Evolutionary conservation across 345 rosid genomes (phyloP).

Genomic region (Zanthoxylum bungeanum): DNA sequence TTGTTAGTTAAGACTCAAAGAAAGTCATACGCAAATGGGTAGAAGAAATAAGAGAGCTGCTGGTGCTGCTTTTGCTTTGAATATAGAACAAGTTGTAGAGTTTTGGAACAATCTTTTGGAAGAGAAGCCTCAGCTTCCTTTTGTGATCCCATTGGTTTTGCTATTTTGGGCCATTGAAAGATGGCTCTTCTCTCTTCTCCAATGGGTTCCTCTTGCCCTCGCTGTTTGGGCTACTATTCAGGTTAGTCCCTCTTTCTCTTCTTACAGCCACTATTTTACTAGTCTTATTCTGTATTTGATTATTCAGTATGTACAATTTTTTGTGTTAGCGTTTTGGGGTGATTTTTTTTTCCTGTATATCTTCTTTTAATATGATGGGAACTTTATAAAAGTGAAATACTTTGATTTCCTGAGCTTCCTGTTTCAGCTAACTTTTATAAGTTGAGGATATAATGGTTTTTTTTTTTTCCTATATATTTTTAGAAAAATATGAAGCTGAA

Average conservation of each 20-base stretch:
- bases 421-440: too few relatives aligned
- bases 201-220: constrained; percentile 83
- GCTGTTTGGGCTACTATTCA: constrained; percentile 93
- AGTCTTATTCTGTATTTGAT: neutral
- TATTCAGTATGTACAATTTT: neutral
- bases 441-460: too few relatives aligned
- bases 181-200: constrained; percentile 84
- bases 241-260: constrained; percentile 31
- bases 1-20: neutral
- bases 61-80: constrained; percentile 19
- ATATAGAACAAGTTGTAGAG: constrained; percentile 42
- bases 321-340: too few relatives aligned
- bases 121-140: constrained; percentile 60
- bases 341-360: too few relatives aligned
- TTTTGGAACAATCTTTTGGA: constrained; percentile 47
- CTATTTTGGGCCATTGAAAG: constrained; percentile 77
- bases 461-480: too few relatives aligned
- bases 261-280: too few relatives aligned
- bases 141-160: constrained; percentile 59
- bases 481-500: neutral
- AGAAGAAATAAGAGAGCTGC: constrained; percentile 31
- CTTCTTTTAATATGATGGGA: too few relatives aligned
- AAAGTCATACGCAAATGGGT: constrained; percentile 26
- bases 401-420: too few relatives aligned
- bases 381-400: too few relatives aligned